Evolutionary conservation across 2,329 filamentous ascomycete genomes (phyloP), one percentile per base, ranked within the genome.

Genomic region (Fusarium veterinarium): DNA sequence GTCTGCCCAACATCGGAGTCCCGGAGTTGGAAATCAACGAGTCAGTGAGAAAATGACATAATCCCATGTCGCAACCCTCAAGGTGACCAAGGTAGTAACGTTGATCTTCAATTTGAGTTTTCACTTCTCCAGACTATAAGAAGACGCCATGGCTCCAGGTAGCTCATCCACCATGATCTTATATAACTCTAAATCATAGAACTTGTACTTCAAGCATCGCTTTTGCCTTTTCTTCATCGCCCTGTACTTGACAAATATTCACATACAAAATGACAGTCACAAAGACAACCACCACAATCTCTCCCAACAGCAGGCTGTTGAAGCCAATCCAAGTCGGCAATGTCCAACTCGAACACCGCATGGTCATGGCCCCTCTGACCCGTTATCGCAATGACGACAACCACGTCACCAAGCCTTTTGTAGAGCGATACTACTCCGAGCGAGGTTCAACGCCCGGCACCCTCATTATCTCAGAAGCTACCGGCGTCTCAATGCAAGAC

Each of bases 331-430:
- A 74, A 51, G 49, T 78, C 23, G 76, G 76, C 48, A 55, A 70
- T 55, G 23, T 52, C 20, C 64, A 65, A 13, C 65, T 78, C 4
- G 37, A 75, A 7, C 73, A 77, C 30, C 76, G 77, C 19, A 71
- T 78, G 20, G 76, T 73, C 25, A 68, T 79, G 55, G 71, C 77
- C 19, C 70, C 76, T 2, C 57, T 78, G 51, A 90, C 88, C n/a
- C 85, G 88, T 23, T 84, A 83, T 76, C 86, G 87, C 57, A 82
- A 82, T 56, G 82, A 83, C 60, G 80, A 87, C 61, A 70, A 81
- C n/a, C 76, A 80, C 14, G 74, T 77, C 4, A 76, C 80, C 17
- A 69, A 79, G 13, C 67, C 76, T 1, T 72, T 80, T 38, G 75
- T 79, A 46, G 57, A 72, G 33, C 69, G 75, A 55, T 79, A 80